phyloP scores from a whole-genome alignment of 345 rosid genomes.

The Pelargonium nanum region DNA sequence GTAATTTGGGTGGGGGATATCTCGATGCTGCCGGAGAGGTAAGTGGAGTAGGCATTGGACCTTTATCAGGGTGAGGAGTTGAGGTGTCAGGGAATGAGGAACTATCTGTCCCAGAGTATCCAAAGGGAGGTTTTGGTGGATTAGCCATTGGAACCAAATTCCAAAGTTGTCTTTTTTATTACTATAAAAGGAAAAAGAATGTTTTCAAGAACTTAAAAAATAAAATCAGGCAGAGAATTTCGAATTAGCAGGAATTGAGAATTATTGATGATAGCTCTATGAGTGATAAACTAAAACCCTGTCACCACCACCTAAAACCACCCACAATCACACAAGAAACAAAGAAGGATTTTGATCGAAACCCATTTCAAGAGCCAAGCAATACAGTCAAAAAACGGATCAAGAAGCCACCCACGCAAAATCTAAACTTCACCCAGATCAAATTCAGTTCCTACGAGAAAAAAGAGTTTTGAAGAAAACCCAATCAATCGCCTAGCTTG shows the following conservation, averaged over 20 bases:
- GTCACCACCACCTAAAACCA: constrained; percentile 13
- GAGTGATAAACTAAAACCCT: constrained; percentile 7
- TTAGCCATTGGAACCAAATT: constrained; percentile 47
- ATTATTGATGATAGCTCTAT: not conserved
- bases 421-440: not conserved
- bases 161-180: constrained; percentile 3
- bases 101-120: constrained; percentile 29
- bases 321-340: constrained; percentile 3
- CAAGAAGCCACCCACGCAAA: not conserved
- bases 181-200: not conserved
- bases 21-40: constrained; percentile 43
- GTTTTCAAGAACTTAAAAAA: constrained; percentile 11
- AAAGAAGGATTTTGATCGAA: constrained; percentile 20
- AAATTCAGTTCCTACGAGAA: not conserved
- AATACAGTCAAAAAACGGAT: not conserved
- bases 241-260: not conserved
- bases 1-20: constrained; percentile 52
- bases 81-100: constrained; percentile 35
- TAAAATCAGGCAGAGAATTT: constrained; percentile 10
- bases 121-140: constrained; percentile 37
- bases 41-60: constrained; percentile 35
- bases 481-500: not conserved
- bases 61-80: constrained; percentile 29
- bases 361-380: constrained; percentile 20
- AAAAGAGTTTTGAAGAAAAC: not conserved